Evolutionary conservation across 1,139 yeast species (phyloP), one percentile per base, ranked within the genome.

Genomic region (Saccharomycopsis hybrid): DNA sequence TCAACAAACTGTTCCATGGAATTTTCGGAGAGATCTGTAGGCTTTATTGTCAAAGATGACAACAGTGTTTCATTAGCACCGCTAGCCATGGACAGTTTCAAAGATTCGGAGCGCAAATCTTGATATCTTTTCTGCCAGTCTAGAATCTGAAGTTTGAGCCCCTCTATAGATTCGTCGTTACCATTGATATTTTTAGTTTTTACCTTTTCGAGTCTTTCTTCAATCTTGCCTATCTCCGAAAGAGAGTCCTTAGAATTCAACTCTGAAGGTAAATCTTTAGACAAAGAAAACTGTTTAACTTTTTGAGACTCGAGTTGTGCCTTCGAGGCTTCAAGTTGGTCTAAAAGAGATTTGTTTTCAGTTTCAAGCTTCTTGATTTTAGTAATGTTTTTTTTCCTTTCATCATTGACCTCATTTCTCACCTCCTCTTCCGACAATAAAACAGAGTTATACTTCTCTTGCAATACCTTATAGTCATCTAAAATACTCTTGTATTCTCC

Each of bases 101-200:
- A 41, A 9, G 48, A 35, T 28, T 51, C 51, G 9, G 77, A 58
- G 43, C 72, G 66, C 24, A 69, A 63, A 13, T 68, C 67, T 61
- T 75, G 78, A 56, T 67, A 76, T 54, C 67, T 74, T 52, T 62
- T 62, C 62, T 75, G 78, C 80, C 80, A 76, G 47, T 63, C 65
- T 4, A 49, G 47, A 30, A 56, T 47, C 43, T 56, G 54, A 13
- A 51, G 41, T 36, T 53, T 53, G 30, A 53, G 30, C 11, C 44
- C 49, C 25, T 52, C 55, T 33, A 50, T 44, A 28, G 51, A 45
- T n/a, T 51, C 51, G 28, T 52, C 53, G 18, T 44, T 36, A 27
- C 41, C 44, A 30, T 46, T 37, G 30, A 44, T 24, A 29, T 32
- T 31, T 2, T 43, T 41, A 24, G 44, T 5, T 28, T 45, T 46